Base-by-base conservation (phyloP, 371 early-diverging fungal species). In the Mucor racemosus region DNA sequence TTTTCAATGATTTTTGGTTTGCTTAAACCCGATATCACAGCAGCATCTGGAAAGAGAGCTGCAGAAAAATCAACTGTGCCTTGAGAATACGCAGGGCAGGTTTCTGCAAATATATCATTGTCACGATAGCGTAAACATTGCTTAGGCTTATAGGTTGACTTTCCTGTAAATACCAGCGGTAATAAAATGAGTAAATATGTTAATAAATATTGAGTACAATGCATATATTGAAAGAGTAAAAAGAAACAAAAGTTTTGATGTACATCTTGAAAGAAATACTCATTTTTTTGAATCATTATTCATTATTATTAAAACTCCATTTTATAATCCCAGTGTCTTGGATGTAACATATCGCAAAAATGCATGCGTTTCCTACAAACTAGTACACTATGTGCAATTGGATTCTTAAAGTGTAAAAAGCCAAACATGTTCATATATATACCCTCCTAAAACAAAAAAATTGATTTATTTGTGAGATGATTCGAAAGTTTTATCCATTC, bases 31-130 rank as follows among this genome's bases (percentile, higher is more conserved):
- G 68, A 62, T 11, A 68, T 62, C 4, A 68, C 58, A 19, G 40
- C 48, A 34, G 68, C 58, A 62, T 68, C 63, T 31, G 68, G 68
- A 36, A 68, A 68, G 34, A 68, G 55, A 19, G 68, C 68, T 9
- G 59, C 68, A 19, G 68, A 62, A 35, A 58, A 68, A 31, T 68
- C 63, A 13, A 61, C 39, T 40, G 58, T 26, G 53, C 58, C 65
- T 58, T 65, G 74, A 14, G 64, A 53, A 54, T 67, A 64, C 5
- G 71, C 70, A 33, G 72, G 72, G 57, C 72, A 76, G 38, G 72
- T 69, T 8, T 76, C 63, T 40, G 44, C 40, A 39, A 72, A 55
- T 3, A 67, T 58, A 38, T 76, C 69, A 63, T 65, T 69, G 33
- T 64, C 64, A 53, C 61, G 67, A 34, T 66, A 67, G 44, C 64